These are phyloP conservation scores for Rosa rugosa DNA, from an alignment of 306 rosid genomes.

Conservation along the genomic window DNA sequence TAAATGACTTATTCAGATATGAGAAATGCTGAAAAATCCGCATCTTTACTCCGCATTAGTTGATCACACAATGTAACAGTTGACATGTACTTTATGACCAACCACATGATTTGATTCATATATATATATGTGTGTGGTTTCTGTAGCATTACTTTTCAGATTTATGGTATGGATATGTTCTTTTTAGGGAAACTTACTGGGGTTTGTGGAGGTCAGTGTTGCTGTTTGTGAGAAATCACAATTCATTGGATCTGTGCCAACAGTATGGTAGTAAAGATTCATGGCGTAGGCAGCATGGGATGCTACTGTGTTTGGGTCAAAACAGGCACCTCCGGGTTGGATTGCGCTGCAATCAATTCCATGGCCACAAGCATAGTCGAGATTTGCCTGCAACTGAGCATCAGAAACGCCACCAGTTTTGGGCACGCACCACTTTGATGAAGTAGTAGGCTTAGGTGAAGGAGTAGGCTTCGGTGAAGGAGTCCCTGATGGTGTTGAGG, in stretches of 20 bases:
- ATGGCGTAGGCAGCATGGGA: slow-evolving; percentile 88
- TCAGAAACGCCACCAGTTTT: slow-evolving; percentile 53
- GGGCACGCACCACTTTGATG: slow-evolving; percentile 70
- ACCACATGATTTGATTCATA: not conserved
- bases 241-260: slow-evolving; percentile 57
- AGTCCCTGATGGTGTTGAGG: slow-evolving; percentile 37
- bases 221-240: slow-evolving; percentile 95
- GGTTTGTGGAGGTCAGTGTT: slow-evolving; percentile 67
- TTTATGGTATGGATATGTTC: not conserved
- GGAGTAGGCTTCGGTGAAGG: slow-evolving; percentile 49
- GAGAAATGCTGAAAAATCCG: not conserved
- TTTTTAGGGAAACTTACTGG: slow-evolving; percentile 52
- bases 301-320: slow-evolving; percentile 61
- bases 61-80: not conserved
- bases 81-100: not conserved
- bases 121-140: not conserved
- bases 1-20: not conserved
- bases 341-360: slow-evolving; percentile 67
- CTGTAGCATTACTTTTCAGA: not conserved
- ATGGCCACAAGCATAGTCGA: slow-evolving; percentile 69
- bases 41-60: not conserved
- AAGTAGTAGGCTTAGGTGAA: slow-evolving; percentile 37
- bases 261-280: slow-evolving; percentile 78
- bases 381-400: slow-evolving; percentile 63
- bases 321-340: slow-evolving; percentile 81